Conservation (phyloP, 2,329 filamentous ascomycete species). For the Fusarium subtropicale region DNA sequence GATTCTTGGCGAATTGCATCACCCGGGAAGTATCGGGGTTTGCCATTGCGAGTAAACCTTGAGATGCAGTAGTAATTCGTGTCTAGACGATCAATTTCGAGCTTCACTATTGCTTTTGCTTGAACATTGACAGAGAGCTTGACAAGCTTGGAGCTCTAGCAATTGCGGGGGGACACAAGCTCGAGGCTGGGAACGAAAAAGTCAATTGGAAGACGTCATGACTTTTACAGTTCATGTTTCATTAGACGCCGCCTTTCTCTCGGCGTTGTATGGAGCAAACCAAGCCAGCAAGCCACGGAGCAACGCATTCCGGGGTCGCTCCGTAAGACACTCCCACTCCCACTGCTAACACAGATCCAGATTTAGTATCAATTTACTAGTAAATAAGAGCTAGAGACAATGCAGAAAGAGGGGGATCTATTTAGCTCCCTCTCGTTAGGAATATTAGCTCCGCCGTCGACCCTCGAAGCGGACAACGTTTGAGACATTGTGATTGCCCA, state of each 20-base stretch:
- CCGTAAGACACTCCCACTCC: neutral
- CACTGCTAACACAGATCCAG: neutral
- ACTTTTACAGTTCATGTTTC: conserved; percentile 23
- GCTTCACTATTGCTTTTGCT: neutral
- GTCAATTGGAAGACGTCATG: conserved; percentile 39
- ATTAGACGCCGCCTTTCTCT: conserved; percentile 1
- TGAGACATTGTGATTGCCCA: neutral
- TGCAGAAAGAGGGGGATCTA: neutral
- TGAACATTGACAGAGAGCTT: neutral
- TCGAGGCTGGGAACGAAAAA: neutral
- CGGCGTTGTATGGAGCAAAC: conserved; percentile 1
- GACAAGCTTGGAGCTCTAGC: neutral
- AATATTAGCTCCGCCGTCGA: conserved; percentile 21
- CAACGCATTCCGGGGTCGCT: conserved; percentile 6
- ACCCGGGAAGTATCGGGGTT: conserved; percentile 1
- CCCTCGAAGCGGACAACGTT: neutral
- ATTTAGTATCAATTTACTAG: neutral
- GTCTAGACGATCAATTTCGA: neutral
- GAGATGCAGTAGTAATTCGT: neutral
- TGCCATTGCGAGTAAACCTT: neutral
- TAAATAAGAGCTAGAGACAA: neutral
- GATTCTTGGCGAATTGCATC: conserved; percentile 29
- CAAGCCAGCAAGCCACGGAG: neutral
- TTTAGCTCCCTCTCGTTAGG: conserved; percentile 1
- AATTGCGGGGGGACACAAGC: neutral